Percentiles rank a stretch among this genome's conserved stretches.
Conservation (phyloP, 352 stramenopile species). For the Phytophthora agathidicida region DNA sequence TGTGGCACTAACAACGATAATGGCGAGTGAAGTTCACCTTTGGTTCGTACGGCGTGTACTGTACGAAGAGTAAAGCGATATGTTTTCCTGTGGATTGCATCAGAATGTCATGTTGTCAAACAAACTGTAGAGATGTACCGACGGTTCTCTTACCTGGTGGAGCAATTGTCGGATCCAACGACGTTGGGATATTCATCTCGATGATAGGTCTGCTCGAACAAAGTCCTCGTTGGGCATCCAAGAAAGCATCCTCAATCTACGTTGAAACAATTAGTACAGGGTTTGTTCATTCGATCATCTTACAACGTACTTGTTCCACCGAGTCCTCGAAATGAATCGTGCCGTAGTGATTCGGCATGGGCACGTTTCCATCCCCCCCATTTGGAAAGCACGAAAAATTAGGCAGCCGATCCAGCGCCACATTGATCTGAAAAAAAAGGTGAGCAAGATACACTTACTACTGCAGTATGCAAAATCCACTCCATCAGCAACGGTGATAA, state of each 20-base stretch:
- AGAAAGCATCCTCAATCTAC: conserved; percentile 89
- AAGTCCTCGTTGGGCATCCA: conserved; percentile 78
- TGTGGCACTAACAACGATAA: background rate
- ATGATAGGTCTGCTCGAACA: conserved; percentile 83
- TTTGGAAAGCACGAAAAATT: conserved; percentile 88
- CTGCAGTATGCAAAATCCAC: background rate
- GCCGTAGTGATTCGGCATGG: conserved; percentile 83
- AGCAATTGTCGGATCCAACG: conserved; percentile 78
- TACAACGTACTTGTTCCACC: conserved; percentile 50
- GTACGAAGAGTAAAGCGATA: conserved; percentile 90
- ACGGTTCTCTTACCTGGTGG: conserved; percentile 47
- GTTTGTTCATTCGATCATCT: background rate
- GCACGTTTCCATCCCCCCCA: conserved; percentile 49
- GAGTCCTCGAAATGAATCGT: conserved; percentile 92
- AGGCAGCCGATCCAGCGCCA: conserved; percentile 81
- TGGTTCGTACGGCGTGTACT: conserved; percentile 91
- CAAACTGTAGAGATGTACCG: background rate
- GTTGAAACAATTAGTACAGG: background rate
- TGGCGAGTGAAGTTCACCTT: conserved; percentile 42
- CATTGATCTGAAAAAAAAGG: conserved; percentile 77
- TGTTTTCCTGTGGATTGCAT: conserved; percentile 67
- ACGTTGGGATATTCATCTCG: conserved; percentile 93
- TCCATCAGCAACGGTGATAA: background rate
- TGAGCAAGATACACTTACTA: background rate
- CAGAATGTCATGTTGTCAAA: too few relatives aligned